Conservation (phyloP, 768 basidiomycete species). For the Hortiboletus campestris region DNA sequence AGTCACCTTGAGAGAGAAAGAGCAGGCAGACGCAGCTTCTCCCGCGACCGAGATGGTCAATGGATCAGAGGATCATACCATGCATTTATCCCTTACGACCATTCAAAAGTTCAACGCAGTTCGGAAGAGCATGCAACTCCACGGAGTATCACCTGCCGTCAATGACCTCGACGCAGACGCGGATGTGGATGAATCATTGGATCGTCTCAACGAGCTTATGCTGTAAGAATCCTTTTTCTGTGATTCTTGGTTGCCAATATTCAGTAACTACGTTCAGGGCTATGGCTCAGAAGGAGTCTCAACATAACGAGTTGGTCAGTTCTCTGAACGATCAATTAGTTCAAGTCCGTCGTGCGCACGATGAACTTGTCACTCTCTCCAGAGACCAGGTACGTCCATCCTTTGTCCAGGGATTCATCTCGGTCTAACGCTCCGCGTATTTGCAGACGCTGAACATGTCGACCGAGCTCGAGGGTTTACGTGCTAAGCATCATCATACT, state of each 20-base stretch:
- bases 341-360: constrained; percentile 74
- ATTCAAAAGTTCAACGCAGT: constrained; percentile 72
- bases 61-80: constrained; percentile 25
- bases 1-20: constrained; percentile 42
- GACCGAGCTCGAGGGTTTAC: constrained; percentile 75
- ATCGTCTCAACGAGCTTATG: constrained; percentile 89
- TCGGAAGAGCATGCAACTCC: constrained; percentile 60
- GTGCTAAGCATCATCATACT: constrained; percentile 55
- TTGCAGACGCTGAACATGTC: constrained; percentile 82
- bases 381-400: constrained; percentile 70
- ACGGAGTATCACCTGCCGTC: constrained; percentile 36
- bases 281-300: constrained; percentile 96
- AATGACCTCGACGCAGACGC: constrained; percentile 34
- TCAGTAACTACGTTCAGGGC: constrained; percentile 50
- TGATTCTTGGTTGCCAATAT: constrained; percentile 5
- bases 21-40: constrained; percentile 9
- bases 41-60: constrained; percentile 2
- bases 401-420: not conserved
- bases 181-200: constrained; percentile 65
- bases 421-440: not conserved
- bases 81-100: constrained; percentile 66
- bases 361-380: constrained; percentile 76
- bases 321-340: constrained; percentile 63
- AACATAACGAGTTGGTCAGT: constrained; percentile 80
- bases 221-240: constrained; percentile 49